A percentile compares a stretch with the other conserved stretches of the same genome.
phyloP scores from a whole-genome alignment of 2,329 filamentous ascomycete genomes.

The Epichloe gansuensis region DNA sequence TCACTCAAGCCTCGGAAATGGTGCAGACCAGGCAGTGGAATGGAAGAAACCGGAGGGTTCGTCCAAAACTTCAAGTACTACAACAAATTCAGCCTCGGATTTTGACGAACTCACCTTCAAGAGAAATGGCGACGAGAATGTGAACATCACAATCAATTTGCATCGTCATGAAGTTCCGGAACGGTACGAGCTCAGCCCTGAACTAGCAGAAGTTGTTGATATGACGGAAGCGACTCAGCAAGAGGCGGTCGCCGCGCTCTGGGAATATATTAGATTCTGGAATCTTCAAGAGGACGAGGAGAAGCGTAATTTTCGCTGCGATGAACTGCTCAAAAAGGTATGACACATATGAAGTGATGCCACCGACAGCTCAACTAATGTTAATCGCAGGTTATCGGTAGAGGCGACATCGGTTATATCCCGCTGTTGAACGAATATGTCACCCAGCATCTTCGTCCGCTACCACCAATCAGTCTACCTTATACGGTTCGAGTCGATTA shows the following conservation, averaged over 20 bases:
- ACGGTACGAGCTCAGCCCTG: constrained; percentile 66
- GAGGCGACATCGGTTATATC: constrained; percentile 70
- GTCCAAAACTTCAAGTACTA: constrained; percentile 29
- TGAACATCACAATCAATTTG: constrained; percentile 82
- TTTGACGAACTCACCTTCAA: constrained; percentile 91
- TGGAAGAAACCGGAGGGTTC: constrained; percentile 73
- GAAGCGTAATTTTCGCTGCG: constrained; percentile 82
- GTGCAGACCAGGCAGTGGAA: constrained; percentile 51
- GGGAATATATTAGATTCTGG: constrained; percentile 85
- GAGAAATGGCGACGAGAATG: constrained; percentile 81
- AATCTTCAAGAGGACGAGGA: constrained; percentile 90
- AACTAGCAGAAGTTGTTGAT: constrained; percentile 74
- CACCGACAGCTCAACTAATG: neutral
- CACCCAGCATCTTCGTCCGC: constrained; percentile 61
- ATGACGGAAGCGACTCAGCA: constrained; percentile 77
- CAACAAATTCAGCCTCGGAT: constrained; percentile 50
- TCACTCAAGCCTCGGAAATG: constrained; percentile 43
- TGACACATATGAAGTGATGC: constrained; percentile 13
- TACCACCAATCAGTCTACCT: constrained; percentile 69
- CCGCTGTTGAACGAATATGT: constrained; percentile 75
- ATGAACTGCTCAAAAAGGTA: constrained; percentile 69
- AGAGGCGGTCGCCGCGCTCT: constrained; percentile 81
- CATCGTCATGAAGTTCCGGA: constrained; percentile 76
- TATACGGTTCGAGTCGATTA: constrained; percentile 94
- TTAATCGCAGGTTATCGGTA: constrained; percentile 50